phyloP scores from a whole-genome alignment of 192 early-diverging fungal species.

The Coemansia sp. region DNA sequence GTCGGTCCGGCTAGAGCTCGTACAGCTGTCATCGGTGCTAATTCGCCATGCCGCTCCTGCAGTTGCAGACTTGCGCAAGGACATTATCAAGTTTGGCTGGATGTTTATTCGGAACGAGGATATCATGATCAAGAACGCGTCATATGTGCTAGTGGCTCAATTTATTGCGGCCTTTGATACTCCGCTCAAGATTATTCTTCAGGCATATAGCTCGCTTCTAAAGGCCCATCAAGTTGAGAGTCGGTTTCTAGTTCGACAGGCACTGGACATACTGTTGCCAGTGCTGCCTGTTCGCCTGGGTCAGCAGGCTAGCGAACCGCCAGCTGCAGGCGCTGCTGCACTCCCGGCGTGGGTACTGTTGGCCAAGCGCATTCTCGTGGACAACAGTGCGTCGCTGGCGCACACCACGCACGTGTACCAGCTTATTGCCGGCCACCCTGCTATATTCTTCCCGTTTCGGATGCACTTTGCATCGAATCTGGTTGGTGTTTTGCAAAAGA shows the following conservation, averaged over 20 bases:
- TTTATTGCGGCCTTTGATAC: conserved; percentile 95
- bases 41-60: conserved; percentile 73
- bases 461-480: conserved; percentile 91
- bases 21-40: conserved; percentile 89
- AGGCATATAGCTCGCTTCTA: conserved; percentile 85
- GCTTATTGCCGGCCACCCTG: conserved; percentile 81
- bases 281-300: conserved; percentile 82
- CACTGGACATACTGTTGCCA: conserved; percentile 89
- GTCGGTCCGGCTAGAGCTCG: conserved; percentile 74
- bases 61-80: conserved; percentile 76
- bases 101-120: conserved; percentile 82
- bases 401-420: conserved; percentile 92
- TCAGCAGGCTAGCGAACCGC: conserved; percentile 20
- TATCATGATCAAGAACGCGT: conserved; percentile 90
- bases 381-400: conserved; percentile 88
- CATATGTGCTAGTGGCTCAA: conserved; percentile 88
- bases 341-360: conserved; percentile 85
- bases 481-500: conserved; percentile 77
- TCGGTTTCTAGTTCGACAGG: conserved; percentile 86
- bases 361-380: conserved; percentile 84
- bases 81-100: conserved; percentile 97
- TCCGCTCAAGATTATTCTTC: conserved; percentile 80
- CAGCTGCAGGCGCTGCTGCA: conserved; percentile 21
- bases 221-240: conserved; percentile 88
- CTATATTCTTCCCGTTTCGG: conserved; percentile 85